Evolutionary conservation across 495 filamentous ascomycete species (phyloP), one percentile per base, ranked within the genome.

Genomic region (Daldinia bambusicola): DNA sequence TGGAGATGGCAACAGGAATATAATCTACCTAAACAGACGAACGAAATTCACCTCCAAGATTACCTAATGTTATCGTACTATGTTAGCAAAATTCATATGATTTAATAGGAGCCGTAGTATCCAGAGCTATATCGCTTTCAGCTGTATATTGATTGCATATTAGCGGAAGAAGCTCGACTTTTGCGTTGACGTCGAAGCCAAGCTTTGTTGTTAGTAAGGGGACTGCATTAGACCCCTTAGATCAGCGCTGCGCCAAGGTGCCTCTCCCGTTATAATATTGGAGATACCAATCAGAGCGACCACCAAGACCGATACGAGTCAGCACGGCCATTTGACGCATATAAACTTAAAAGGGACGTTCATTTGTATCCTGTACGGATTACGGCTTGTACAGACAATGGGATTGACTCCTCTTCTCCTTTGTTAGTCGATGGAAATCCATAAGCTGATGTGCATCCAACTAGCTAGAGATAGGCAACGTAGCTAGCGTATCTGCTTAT

Each of bases 1-100:
- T 31, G 38, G 56, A 60, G 16, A 9, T 31, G 38, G 5, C n/a
- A 48, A 65, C 57, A 56, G 4, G 52, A 56, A 56, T 40, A 43
- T 1, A n/a, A 31, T 16, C 40, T 48, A 55, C 50, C 52, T 57
- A 30, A 56, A 57, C 30, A 36, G 3, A 26, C 26, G 26, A 26
- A 26, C 1, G 26, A n/a, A 20, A 43, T 45, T 43, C 37, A 13
- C 38, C n/a, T 43, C 62, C 62, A 22, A 10, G 22, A n/a, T 18
- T 38, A 40, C 9, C 40, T 12, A 14, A 43, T 16, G 14, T 65
- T 22, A 13, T 45, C 18, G n/a, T 16, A 12, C 26, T 43, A 12
- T 1, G 3, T 26, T 26, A 26, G 26, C 26, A 26, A 26, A 26
- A 26, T 26, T 26, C 26, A 16, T 1, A 4, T 16, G 12, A 16